Percentiles rank a stretch among this genome's conserved stretches.
These are phyloP conservation scores for Starmerella potacharoeniae DNA, from an alignment of 805 yeast genomes.

Conservation along the genomic window DNA sequence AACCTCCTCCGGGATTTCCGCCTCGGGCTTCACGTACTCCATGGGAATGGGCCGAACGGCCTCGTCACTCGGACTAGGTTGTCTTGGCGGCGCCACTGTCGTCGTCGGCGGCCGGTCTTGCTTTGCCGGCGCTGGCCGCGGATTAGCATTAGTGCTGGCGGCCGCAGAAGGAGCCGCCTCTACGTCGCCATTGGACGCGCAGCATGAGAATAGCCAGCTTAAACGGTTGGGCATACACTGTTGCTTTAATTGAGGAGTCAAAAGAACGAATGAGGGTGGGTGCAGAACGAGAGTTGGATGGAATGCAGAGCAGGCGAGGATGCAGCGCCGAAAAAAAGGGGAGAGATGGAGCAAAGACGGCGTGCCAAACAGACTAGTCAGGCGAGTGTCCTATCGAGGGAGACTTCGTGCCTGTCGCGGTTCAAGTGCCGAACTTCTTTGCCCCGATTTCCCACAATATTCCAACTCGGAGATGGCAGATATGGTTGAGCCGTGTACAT, in stretches of 20 bases:
- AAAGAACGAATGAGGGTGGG: slow-evolving; percentile 5
- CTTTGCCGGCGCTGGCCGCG: neutral
- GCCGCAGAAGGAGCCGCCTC: neutral
- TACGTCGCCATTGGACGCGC: slow-evolving; percentile 1
- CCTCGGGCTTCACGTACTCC: slow-evolving; percentile 11
- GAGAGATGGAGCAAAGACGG: neutral
- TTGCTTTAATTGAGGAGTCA: neutral
- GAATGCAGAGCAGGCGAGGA: neutral
- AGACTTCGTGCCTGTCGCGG: neutral
- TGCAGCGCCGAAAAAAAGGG: neutral
- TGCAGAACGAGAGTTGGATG: neutral
- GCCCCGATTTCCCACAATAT: neutral
- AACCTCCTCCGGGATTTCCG: slow-evolving; percentile 7
- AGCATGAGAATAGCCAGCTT: neutral
- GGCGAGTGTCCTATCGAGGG: neutral
- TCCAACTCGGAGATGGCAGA: neutral
- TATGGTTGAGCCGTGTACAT: neutral
- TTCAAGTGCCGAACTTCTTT: neutral
- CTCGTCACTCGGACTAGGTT: neutral
- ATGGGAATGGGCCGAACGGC: slow-evolving; percentile 8
- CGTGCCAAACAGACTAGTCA: neutral
- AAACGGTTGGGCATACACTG: neutral
- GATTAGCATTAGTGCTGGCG: neutral
- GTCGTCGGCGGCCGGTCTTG: neutral
- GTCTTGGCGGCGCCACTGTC: neutral